Conservation (phyloP, 2,329 filamentous ascomycete genomes). For the Microsporum audouinii region DNA sequence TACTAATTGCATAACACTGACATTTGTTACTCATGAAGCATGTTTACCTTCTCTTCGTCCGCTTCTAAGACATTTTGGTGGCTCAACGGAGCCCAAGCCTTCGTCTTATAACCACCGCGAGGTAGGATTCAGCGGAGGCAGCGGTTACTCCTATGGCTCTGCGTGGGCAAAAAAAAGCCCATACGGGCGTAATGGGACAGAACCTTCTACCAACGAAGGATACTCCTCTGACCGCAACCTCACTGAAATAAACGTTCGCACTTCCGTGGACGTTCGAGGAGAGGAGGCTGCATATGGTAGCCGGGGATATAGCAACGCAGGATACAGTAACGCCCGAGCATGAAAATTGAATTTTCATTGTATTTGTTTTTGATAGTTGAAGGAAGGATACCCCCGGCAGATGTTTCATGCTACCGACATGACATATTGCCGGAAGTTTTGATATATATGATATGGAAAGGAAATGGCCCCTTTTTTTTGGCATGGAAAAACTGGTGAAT, state of each 20-base stretch:
- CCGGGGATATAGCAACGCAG: background rate
- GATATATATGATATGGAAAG: background rate
- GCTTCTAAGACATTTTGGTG: background rate
- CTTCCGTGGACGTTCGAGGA: conserved; percentile 1
- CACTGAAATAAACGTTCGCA: background rate
- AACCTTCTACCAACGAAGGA: background rate
- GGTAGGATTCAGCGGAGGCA: background rate
- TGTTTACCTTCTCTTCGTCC: conserved; percentile 3
- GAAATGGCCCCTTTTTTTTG: background rate
- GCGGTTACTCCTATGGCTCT: conserved; percentile 1
- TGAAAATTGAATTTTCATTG: background rate
- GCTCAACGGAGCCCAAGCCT: background rate
- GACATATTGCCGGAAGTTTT: background rate
- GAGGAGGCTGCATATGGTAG: background rate
- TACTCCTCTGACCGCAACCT: background rate
- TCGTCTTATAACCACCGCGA: background rate
- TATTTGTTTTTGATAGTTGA: background rate
- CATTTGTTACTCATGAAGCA: background rate
- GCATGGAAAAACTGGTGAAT: background rate
- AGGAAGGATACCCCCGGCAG: background rate
- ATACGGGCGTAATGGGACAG: background rate
- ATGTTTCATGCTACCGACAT: background rate
- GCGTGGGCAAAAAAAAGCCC: conserved; percentile 18
- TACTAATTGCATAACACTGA: background rate
- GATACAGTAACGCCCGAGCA: background rate